Base-by-base conservation (phyloP, 1,284 basidiomycete species). In the Mycena citricolor region DNA sequence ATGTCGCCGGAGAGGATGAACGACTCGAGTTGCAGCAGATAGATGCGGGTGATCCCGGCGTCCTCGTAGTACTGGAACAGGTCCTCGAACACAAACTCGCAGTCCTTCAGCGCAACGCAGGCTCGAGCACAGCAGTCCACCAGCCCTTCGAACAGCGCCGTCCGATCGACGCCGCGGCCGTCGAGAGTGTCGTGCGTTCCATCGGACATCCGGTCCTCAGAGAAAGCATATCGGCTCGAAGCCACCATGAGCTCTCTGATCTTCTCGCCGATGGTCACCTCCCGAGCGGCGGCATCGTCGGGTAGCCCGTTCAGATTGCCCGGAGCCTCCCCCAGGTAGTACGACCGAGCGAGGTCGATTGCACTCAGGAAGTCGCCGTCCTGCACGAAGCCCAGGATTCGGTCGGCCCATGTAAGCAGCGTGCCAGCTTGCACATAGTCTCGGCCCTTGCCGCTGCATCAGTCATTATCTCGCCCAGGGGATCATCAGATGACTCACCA, bases 321-420 rank as follows among this genome's bases (percentile, higher is more conserved):
- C n/a, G 81, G 76, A 8, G 86, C 86, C 30, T 79, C 76, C 8
- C 84, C 87, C n/a, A 82, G 68, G 61, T 94, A 94, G 65, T 95
- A 99, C 0, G 80, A 74, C 16, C 90, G 79, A 0, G 90, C 81
- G 13, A 95, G 73, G 39, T 93, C 85, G 54, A 99, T 97, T 1
- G 97, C 95, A 32, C 77, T 81, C 13, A 99, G 71, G 61, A 97
- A 94, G 58, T 97, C 86, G 22, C 94, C 93, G 4, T 77, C 73
- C 58, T 92, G 78, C 20, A 98, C 94, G 40, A 86, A 81, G 4
- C 82, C 74, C 22, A 98, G 70, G 17, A 99, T 84, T 17, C 89
- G 83, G 62, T 99, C 94, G 8, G 95, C 93, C 97, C 97, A 99
- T 1, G 93, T 92, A 32, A 95, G 71, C 19, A 98, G 71, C 0